Conservation (phyloP, 345 rosid species). For the Lepidium sativum region DNA sequence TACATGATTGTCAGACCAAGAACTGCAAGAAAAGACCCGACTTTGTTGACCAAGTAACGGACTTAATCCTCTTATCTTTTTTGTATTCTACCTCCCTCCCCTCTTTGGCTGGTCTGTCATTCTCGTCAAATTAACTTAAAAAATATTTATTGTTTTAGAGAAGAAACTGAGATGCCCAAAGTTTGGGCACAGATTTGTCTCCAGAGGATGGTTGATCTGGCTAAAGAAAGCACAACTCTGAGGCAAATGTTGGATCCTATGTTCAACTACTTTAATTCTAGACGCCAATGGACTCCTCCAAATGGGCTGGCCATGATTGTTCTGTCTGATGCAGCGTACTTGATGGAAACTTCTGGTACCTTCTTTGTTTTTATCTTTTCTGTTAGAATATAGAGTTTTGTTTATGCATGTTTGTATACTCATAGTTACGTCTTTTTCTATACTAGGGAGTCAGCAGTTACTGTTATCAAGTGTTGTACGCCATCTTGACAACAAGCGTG, state of each 20-base stretch:
- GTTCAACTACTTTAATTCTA: constrained; percentile 65
- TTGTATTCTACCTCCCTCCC: neutral
- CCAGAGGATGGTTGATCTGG: constrained; percentile 85
- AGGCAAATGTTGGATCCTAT: constrained; percentile 77
- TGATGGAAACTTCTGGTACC: constrained; percentile 61
- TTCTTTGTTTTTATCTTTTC: neutral
- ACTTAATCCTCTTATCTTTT: neutral
- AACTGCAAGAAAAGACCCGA: constrained; percentile 68
- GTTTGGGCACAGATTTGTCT: constrained; percentile 93
- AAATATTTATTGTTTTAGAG: constrained; percentile 36
- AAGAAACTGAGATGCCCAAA: constrained; percentile 80
- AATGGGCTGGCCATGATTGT: constrained; percentile 66
- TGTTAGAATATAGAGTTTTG: neutral
- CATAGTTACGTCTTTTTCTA: constrained; percentile 13
- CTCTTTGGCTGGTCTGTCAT: neutral
- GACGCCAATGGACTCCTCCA: constrained; percentile 65
- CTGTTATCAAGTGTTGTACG: constrained; percentile 69
- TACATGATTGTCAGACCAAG: constrained; percentile 47
- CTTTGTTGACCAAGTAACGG: constrained; percentile 65
- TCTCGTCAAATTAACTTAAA: neutral
- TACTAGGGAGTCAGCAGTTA: constrained; percentile 65
- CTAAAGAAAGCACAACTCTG: constrained; percentile 79
- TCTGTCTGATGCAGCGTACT: constrained; percentile 67
- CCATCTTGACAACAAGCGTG: constrained; percentile 89
- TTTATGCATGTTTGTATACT: neutral